These are phyloP conservation scores for Puccinia triticina DNA, from an alignment of 1,284 basidiomycete species.

Conservation along the genomic window DNA sequence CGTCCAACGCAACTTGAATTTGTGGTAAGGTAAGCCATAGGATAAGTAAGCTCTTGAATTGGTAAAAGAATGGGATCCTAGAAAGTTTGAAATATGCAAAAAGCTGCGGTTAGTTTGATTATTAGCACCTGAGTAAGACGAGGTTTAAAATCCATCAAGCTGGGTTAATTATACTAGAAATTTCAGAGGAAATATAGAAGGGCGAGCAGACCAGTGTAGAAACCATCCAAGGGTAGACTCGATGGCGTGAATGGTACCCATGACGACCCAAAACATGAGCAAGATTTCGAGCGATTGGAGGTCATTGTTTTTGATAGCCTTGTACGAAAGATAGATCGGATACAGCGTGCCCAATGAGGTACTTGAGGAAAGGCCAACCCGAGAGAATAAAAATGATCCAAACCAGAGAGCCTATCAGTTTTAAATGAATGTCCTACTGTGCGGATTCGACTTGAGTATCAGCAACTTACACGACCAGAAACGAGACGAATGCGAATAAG, in stretches of 20 bases:
- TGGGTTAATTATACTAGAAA: background rate
- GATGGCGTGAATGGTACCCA: slow-evolving; percentile 37
- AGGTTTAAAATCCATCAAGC: background rate
- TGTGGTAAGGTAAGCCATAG: slow-evolving; percentile 50
- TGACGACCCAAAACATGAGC: slow-evolving; percentile 52
- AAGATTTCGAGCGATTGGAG: slow-evolving; percentile 46
- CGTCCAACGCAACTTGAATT: slow-evolving; percentile 40
- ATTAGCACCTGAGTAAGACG: background rate
- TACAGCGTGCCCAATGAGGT: slow-evolving; percentile 49
- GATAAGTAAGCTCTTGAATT: slow-evolving; percentile 41
- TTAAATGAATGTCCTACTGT: background rate
- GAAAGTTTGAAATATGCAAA: background rate
- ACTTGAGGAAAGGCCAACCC: background rate
- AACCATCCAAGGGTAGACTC: slow-evolving; percentile 50
- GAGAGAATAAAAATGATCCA: background rate
- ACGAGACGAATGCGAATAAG: slow-evolving; percentile 44
- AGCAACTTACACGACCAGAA: slow-evolving; percentile 41
- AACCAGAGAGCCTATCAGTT: background rate
- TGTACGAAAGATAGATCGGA: slow-evolving; percentile 52
- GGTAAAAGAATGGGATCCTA: slow-evolving; percentile 51
- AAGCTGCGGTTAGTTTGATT: background rate
- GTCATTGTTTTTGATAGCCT: slow-evolving; percentile 51
- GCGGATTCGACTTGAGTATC: background rate
- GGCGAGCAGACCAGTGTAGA: slow-evolving; percentile 32
- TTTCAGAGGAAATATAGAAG: background rate